A percentile compares a stretch with the other conserved stretches of the same genome.
phyloP scores from a whole-genome alignment of 225 moss, liverwort and hornwort genomes.

The Climacium dendroides region DNA sequence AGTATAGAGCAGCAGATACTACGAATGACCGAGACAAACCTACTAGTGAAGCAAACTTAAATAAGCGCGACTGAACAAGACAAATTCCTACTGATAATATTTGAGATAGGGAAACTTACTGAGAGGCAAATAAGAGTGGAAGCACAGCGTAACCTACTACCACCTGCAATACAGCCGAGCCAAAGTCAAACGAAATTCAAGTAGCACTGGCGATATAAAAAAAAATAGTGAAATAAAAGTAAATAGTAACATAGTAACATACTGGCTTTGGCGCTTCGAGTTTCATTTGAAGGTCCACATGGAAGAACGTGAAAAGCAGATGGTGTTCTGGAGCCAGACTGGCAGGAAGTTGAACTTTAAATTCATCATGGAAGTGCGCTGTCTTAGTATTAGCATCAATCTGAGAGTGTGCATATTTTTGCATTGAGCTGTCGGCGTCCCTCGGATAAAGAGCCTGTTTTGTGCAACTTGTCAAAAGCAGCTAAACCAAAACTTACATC shows the following conservation, averaged over 20 bases:
- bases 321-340: conserved; percentile 86
- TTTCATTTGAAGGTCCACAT: conserved; percentile 98
- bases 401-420: conserved; percentile 95
- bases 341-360: conserved; percentile 95
- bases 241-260: conserved; percentile 5
- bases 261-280: conserved; percentile 98
- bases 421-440: conserved; percentile 73
- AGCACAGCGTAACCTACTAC: conserved; percentile 94
- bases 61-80: neutral
- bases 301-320: conserved; percentile 96
- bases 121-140: conserved; percentile 75
- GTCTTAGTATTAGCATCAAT: conserved; percentile 87
- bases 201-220: neutral
- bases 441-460: conserved; percentile 87
- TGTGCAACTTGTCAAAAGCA: conserved; percentile 2
- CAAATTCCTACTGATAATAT: neutral
- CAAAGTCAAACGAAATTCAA: neutral
- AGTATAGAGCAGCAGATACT: neutral
- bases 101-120: conserved; percentile 46
- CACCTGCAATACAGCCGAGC: conserved; percentile 50
- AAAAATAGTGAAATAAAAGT: neutral
- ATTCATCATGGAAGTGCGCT: conserved; percentile 93
- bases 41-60: neutral
- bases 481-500: neutral
- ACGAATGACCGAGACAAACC: neutral